Conservation (phyloP, 805 yeast genomes). For the Wickerhamiella spandovensis region DNA sequence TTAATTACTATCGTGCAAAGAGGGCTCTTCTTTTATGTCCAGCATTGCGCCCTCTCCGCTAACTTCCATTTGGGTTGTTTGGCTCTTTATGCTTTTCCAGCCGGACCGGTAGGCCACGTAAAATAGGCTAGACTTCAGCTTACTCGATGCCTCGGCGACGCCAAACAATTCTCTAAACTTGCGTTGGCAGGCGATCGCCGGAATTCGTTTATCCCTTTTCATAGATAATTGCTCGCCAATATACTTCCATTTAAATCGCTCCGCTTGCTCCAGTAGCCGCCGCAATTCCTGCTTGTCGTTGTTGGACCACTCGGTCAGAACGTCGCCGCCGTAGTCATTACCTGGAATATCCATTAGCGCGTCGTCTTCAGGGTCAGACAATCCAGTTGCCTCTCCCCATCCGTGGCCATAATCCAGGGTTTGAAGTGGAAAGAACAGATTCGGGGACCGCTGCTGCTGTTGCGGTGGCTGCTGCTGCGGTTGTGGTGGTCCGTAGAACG, state of each 20-base stretch:
- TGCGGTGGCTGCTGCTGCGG: too few species aligned
- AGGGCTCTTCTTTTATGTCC: not conserved
- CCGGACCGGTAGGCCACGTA: constrained; percentile 36
- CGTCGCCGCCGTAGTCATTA: constrained; percentile 6
- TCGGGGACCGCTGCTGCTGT: not conserved
- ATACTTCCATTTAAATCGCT: constrained; percentile 46
- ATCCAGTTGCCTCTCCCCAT: not conserved
- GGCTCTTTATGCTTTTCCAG: constrained; percentile 27
- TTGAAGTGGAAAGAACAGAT: not conserved
- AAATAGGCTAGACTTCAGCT: constrained; percentile 39
- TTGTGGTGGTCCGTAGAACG: too few species aligned
- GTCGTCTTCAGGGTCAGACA: not conserved
- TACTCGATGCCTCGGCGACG: constrained; percentile 35
- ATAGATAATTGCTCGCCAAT: constrained; percentile 30
- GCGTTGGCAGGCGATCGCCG: constrained; percentile 41
- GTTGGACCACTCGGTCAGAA: constrained; percentile 23
- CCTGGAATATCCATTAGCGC: constrained; percentile 11
- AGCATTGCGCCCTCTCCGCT: not conserved
- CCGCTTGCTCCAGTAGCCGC: constrained; percentile 38
- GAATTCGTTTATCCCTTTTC: constrained; percentile 28
- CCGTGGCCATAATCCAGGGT: not conserved
- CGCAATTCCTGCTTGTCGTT: constrained; percentile 36
- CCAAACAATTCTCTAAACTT: constrained; percentile 44
- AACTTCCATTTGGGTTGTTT: constrained; percentile 8
- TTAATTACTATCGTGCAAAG: not conserved